A percentile compares a stretch with the other conserved stretches of the same genome.
These are phyloP conservation scores for Coemansia sp. DNA, from an alignment of 192 early-diverging fungal genomes.

Conservation along the genomic window DNA sequence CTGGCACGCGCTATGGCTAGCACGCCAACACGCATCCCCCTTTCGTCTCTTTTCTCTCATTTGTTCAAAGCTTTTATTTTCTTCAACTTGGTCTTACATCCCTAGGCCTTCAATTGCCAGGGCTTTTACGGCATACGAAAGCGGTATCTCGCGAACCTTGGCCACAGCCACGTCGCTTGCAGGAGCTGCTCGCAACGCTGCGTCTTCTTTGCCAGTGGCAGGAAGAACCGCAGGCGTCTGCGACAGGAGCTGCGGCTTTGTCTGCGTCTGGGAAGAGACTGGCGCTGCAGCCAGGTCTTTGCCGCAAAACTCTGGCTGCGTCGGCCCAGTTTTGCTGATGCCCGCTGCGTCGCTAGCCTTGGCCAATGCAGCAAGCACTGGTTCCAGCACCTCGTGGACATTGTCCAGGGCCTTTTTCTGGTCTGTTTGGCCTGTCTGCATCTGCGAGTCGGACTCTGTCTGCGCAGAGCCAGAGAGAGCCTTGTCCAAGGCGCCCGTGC, in stretches of 20 bases:
- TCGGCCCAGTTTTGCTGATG: not conserved
- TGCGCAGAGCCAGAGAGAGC: not conserved
- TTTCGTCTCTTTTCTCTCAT: not conserved
- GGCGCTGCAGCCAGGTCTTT: not conserved
- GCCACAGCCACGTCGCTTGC: conserved; percentile 6
- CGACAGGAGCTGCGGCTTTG: too few species aligned
- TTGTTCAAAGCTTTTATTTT: not conserved
- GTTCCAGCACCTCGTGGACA: conserved; percentile 6
- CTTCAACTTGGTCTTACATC: conserved; percentile 19
- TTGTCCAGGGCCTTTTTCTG: not conserved
- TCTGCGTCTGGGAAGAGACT: not conserved
- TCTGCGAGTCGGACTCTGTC: not conserved
- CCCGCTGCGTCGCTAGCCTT: not conserved
- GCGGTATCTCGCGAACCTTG: conserved; percentile 30
- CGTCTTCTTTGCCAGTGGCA: not conserved
- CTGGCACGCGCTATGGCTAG: not conserved
- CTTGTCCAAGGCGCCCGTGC: conserved; percentile 3
- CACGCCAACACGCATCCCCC: not conserved
- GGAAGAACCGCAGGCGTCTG: not conserved
- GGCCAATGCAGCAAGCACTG: not conserved
- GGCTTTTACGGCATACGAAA: conserved; percentile 41
- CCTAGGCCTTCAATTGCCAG: conserved; percentile 52
- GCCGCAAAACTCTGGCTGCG: not conserved
- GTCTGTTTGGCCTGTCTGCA: not conserved
- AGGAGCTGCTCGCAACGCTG: not conserved